Evolutionary conservation across 495 filamentous ascomycete species (phyloP).

Genomic region (Beverwykella pulmonaria): DNA sequence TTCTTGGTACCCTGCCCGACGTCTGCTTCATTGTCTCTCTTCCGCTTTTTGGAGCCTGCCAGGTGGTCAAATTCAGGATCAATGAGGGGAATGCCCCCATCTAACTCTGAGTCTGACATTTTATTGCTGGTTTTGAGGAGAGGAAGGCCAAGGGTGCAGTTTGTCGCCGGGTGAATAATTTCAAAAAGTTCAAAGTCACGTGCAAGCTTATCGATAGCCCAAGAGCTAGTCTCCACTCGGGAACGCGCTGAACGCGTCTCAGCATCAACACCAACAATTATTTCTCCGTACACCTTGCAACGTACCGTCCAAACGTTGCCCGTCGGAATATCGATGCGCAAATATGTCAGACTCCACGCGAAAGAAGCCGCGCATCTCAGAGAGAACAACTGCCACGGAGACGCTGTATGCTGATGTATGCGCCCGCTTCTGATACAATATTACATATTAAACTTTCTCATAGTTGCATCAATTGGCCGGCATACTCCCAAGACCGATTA

Average conservation of each 20-base stretch:
- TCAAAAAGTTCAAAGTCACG: not conserved
- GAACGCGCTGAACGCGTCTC: not conserved
- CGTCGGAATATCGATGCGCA: not conserved
- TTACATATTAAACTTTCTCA: slow-evolving; percentile 1
- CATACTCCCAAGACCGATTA: slow-evolving; percentile 45
- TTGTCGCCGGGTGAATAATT: slow-evolving; percentile 4
- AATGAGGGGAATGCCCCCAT: slow-evolving; percentile 39
- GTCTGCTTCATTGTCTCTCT: slow-evolving; percentile 36
- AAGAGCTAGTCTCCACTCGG: not conserved
- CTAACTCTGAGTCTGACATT: slow-evolving; percentile 44
- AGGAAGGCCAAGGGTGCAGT: slow-evolving; percentile 8
- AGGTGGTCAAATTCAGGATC: slow-evolving; percentile 23
- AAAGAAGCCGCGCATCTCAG: slow-evolving; percentile 41
- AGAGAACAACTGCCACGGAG: slow-evolving; percentile 33
- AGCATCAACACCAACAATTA: slow-evolving; percentile 15
- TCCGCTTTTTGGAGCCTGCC: slow-evolving; percentile 41
- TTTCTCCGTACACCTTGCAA: not conserved
- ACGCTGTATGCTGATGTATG: slow-evolving; percentile 47
- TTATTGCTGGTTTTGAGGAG: slow-evolving; percentile 2
- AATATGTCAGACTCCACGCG: slow-evolving; percentile 32
- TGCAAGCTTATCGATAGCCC: slow-evolving; percentile 15
- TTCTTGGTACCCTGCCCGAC: slow-evolving; percentile 15
- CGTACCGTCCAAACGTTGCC: not conserved
- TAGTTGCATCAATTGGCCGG: slow-evolving; percentile 46
- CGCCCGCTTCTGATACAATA: not conserved